Evolutionary conservation across 495 filamentous ascomycete species (phyloP).

Genomic region (Podospora australis): DNA sequence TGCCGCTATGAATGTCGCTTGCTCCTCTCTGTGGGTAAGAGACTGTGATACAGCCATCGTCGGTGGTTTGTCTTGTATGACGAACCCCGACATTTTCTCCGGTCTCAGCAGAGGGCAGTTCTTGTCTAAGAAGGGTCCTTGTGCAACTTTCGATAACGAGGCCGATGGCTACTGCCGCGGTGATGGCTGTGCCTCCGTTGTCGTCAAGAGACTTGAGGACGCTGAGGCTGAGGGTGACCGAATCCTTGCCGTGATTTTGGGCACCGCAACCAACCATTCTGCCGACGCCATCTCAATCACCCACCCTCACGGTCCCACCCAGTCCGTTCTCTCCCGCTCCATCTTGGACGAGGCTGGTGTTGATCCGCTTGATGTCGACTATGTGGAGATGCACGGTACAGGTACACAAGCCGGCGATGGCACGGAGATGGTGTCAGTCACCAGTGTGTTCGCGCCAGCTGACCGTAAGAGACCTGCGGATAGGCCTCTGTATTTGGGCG

Average conservation of each 20-base stretch:
- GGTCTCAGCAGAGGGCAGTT: slow-evolving; percentile 81
- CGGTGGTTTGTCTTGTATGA: slow-evolving; percentile 73
- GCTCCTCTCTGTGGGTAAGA: slow-evolving; percentile 70
- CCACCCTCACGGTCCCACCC: slow-evolving; percentile 67
- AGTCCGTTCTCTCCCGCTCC: slow-evolving; percentile 61
- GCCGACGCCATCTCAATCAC: slow-evolving; percentile 77
- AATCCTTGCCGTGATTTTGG: slow-evolving; percentile 61
- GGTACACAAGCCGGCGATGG: slow-evolving; percentile 79
- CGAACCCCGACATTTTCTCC: slow-evolving; percentile 78
- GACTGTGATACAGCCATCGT: slow-evolving; percentile 82
- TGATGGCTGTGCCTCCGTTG: slow-evolving; percentile 63
- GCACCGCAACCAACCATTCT: slow-evolving; percentile 67
- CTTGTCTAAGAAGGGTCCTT: slow-evolving; percentile 70
- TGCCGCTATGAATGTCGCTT: slow-evolving; percentile 77
- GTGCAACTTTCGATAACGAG: slow-evolving; percentile 70
- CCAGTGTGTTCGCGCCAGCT: slow-evolving; percentile 72
- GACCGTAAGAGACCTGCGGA: slow-evolving; percentile 56
- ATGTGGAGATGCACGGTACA: slow-evolving; percentile 88
- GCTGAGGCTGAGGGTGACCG: slow-evolving; percentile 68
- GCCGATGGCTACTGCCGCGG: slow-evolving; percentile 76
- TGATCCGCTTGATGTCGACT: slow-evolving; percentile 67
- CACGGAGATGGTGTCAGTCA: slow-evolving; percentile 72
- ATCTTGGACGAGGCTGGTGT: slow-evolving; percentile 64
- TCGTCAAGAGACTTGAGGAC: slow-evolving; percentile 71
- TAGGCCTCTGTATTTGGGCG: slow-evolving; percentile 72